A percentile compares a stretch with the other conserved stretches of the same genome.
Evolutionary conservation across 2,329 filamentous ascomycete genomes (phyloP).

Genomic region (Ceratocystiopsis sp.): DNA sequence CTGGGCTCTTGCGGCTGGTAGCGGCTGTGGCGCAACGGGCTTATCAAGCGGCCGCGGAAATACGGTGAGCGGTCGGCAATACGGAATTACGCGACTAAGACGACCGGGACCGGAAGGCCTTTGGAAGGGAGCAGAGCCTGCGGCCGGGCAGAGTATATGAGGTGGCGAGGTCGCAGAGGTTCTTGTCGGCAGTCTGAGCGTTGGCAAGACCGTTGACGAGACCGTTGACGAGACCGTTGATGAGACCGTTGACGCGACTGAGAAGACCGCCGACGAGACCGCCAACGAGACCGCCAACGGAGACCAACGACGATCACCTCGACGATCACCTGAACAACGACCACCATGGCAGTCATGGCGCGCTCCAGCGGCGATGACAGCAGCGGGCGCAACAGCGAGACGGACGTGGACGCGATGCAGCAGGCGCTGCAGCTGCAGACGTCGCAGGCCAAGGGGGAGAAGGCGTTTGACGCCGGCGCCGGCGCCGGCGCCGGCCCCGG

Average conservation of each 20-base stretch:
- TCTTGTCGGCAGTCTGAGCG: too few relatives aligned
- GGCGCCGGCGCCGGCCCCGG: background rate
- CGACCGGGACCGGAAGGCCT: background rate
- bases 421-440: too few relatives aligned
- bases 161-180: too few relatives aligned
- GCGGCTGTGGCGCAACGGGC: background rate
- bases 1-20: background rate
- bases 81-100: constrained; percentile 3
- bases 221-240: background rate
- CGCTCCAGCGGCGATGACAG: background rate
- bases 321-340: background rate
- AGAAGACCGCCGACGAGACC: background rate
- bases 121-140: too few relatives aligned
- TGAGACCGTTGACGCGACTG: background rate
- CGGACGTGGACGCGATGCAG: constrained; percentile 1
- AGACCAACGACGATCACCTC: too few relatives aligned
- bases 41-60: background rate
- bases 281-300: background rate
- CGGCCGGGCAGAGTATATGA: too few relatives aligned
- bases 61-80: background rate
- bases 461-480: too few relatives aligned
- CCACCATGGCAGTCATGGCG: background rate
- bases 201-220: too few relatives aligned
- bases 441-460: too few relatives aligned
- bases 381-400: constrained; percentile 1